phyloP scores from a whole-genome alignment of 2,329 filamentous ascomycete genomes.

The Aspergillus japonicus region DNA sequence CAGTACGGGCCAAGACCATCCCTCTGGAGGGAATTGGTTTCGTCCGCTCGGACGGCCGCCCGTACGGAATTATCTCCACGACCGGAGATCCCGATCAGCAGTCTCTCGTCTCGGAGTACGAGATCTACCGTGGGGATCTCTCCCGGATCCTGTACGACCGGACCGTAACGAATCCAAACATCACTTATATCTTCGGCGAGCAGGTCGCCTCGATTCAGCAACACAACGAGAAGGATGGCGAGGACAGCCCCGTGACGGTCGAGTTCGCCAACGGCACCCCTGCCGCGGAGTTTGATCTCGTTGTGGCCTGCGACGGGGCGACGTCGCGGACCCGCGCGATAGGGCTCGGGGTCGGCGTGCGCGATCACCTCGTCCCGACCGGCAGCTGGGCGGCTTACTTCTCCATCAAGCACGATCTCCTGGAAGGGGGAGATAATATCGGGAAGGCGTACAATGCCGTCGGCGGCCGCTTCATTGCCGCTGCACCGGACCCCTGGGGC shows the following conservation, averaged over 20 bases:
- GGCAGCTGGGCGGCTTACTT: not conserved
- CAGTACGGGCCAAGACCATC: not conserved
- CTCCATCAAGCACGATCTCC: not conserved
- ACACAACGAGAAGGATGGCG: not conserved
- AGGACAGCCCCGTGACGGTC: not conserved
- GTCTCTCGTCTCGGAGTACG: not conserved
- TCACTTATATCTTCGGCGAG: constrained; percentile 3
- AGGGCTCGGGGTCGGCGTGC: not conserved
- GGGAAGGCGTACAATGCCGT: not conserved
- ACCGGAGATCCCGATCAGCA: not conserved
- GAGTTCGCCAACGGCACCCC: not conserved
- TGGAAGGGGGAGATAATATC: not conserved
- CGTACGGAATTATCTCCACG: not conserved
- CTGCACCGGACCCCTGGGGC: not conserved
- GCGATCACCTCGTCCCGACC: not conserved
- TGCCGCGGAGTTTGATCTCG: not conserved
- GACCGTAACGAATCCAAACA: not conserved
- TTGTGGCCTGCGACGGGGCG: not conserved
- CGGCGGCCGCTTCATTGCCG: not conserved
- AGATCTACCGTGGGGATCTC: not conserved
- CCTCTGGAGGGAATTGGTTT: not conserved
- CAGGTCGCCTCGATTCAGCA: constrained; percentile 3
- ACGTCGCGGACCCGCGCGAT: constrained; percentile 1
- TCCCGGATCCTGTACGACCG: not conserved
- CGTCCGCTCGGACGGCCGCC: not conserved